Evolutionary conservation across 768 basidiomycete species (phyloP).

Genomic region (Pisolithus tinctorius): DNA sequence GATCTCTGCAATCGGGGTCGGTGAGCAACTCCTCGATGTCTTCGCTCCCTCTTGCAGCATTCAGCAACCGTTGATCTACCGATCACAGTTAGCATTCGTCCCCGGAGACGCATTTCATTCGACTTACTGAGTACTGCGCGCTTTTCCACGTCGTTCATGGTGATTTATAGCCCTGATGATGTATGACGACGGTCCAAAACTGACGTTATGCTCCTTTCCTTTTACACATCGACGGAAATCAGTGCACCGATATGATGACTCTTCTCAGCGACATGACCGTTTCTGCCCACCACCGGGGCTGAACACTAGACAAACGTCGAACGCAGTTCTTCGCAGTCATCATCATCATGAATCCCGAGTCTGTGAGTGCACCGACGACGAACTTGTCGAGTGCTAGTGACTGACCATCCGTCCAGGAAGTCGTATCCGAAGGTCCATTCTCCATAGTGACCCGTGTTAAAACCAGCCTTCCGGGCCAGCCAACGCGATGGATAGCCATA

Average conservation of each 20-base stretch:
- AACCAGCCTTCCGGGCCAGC: neutral
- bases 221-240: too few relatives aligned
- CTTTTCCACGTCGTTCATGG: slow-evolving; percentile 6
- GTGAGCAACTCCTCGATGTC: slow-evolving; percentile 18
- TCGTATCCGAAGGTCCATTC: slow-evolving; percentile 19
- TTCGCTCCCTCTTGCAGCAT: slow-evolving; percentile 18
- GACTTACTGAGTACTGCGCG: slow-evolving; percentile 15
- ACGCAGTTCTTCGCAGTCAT: too few relatives aligned
- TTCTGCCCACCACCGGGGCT: too few relatives aligned
- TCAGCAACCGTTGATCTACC: slow-evolving; percentile 20
- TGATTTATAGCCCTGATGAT: neutral
- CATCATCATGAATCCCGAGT: neutral
- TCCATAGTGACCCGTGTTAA: slow-evolving; percentile 19
- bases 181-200: too few relatives aligned
- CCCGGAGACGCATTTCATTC: neutral
- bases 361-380: neutral
- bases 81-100: neutral
- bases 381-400: neutral
- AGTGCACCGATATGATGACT: too few relatives aligned
- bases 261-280: too few relatives aligned
- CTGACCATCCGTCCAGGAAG: slow-evolving; percentile 13
- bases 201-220: too few relatives aligned
- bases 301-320: too few relatives aligned
- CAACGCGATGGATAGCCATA: slow-evolving; percentile 28
- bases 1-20: too few relatives aligned